Percentiles rank a stretch among this genome's conserved stretches.
phyloP scores from a whole-genome alignment of 164 flowering plant genomes.

The Umbilicus rupestris region DNA sequence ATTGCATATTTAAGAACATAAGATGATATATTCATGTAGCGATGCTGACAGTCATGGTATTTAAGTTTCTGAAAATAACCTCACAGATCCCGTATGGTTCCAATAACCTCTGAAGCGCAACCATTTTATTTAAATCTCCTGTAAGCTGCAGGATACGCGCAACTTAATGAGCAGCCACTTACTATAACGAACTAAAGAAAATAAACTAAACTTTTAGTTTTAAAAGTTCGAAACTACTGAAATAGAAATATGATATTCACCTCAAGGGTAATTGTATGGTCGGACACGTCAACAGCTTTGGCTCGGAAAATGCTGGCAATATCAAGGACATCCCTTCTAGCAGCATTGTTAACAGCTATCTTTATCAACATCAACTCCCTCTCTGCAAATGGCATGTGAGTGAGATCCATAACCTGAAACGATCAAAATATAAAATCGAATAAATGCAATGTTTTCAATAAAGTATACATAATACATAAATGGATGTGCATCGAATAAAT shows the following conservation, averaged over 20 bases:
- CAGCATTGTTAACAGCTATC: conserved; percentile 53
- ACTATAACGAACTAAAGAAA: background rate
- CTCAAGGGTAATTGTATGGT: conserved; percentile 69
- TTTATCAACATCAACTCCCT: conserved; percentile 70
- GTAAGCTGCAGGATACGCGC: conserved; percentile 47
- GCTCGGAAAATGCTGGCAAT: conserved; percentile 70
- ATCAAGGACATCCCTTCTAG: conserved; percentile 67
- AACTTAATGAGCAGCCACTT: background rate
- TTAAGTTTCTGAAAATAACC: conserved; percentile 33
- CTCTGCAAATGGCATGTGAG: conserved; percentile 66
- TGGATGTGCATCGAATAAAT: background rate
- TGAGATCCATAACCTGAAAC: conserved; percentile 51
- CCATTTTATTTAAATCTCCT: conserved; percentile 90
- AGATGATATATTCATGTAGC: background rate
- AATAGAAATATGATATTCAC: conserved; percentile 14
- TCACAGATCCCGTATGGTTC: conserved; percentile 99
- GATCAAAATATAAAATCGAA: background rate
- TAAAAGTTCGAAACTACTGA: background rate
- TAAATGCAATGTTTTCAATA: background rate
- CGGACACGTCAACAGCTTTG: conserved; percentile 70
- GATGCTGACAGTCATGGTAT: background rate
- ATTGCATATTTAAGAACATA: background rate
- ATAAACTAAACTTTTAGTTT: background rate
- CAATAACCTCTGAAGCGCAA: conserved; percentile 84
- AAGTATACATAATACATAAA: background rate